Evolutionary conservation across 106 monocot species (phyloP), one percentile per base, ranked within the genome.

Genomic region (Phalaenopsis equestris): DNA sequence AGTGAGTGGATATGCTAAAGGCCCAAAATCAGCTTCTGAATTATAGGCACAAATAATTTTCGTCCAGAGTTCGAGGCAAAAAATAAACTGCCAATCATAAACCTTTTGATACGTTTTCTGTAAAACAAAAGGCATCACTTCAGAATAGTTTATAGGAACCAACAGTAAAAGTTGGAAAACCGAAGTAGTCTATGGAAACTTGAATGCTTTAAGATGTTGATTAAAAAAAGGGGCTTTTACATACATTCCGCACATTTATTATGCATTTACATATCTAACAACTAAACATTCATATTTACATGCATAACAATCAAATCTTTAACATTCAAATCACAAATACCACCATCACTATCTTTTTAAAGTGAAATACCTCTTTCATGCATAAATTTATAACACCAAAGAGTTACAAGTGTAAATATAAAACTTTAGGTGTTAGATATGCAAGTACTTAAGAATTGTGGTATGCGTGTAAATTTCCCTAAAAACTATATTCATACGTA

Each of bases 1-100:
- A 76, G 89, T 80, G 48, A 99, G 86, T 41, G 98, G 98, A 85
- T 99, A 99, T 45, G 98, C 92, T 67, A 99, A 82, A 82, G 89
- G 94, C 46, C 79, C 78, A 76, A 99, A 92, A 79, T 94, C 92
- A 55, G 85, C 79, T 80, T 95, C 98, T 14, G 91, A 89, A 77
- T 82, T 91, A 73, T 91, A 87, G 15, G 85, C 65, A 79, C 89
- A 99, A 46, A 99, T 84, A 42, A 99, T 86, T 73, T 79, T 76
- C 16, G 94, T 94, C 98, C 98, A 99, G 49, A 99, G 85, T 78
- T 99, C 94, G 79, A 99, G 94, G 80, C 98, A 99, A 75, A 81
- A 83, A 47, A 94, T 86, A 72, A 90, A 99, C 82, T 99, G 92
- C 94, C 98, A 99, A 65, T 99, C 93, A 83, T 94, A 99, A 70